Evolutionary conservation across 345 rosid species (phyloP).

Genomic region (Cardamine resedifolia): DNA sequence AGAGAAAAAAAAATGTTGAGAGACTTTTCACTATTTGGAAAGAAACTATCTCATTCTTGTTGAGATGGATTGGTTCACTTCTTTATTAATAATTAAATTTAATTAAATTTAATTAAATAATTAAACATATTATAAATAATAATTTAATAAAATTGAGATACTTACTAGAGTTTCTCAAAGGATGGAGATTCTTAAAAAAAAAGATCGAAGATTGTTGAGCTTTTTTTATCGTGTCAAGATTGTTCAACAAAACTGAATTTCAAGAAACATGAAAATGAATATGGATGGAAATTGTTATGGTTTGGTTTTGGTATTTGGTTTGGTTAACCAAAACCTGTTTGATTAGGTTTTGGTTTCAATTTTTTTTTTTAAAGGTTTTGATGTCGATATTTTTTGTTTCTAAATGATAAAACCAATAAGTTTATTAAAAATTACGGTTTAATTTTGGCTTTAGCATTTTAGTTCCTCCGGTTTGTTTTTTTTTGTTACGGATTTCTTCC

Average conservation of each 20-base stretch:
- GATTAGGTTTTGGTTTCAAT: background rate
- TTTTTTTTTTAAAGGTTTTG: background rate
- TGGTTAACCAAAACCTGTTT: background rate
- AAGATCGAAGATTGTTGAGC: background rate
- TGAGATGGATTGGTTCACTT: too few species aligned
- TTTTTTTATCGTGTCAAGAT: background rate
- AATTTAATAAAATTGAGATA: too few species aligned
- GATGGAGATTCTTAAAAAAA: too few species aligned
- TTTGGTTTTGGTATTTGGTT: background rate
- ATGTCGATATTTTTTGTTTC: background rate
- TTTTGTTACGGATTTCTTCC: background rate
- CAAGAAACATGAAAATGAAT: background rate
- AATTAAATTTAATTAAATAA: too few species aligned
- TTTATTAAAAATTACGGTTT: background rate
- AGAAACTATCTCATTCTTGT: too few species aligned
- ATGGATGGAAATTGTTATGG: background rate
- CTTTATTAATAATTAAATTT: too few species aligned
- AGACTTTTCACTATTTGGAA: too few species aligned
- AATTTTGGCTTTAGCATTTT: background rate
- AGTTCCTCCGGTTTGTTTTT: background rate
- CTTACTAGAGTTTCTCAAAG: too few species aligned
- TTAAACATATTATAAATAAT: too few species aligned
- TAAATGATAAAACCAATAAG: background rate
- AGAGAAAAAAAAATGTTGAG: too few species aligned
- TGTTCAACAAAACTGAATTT: background rate